These are phyloP conservation scores for Colletotrichum tabaci DNA, from an alignment of 2,329 filamentous ascomycete genomes.

Conservation along the genomic window DNA sequence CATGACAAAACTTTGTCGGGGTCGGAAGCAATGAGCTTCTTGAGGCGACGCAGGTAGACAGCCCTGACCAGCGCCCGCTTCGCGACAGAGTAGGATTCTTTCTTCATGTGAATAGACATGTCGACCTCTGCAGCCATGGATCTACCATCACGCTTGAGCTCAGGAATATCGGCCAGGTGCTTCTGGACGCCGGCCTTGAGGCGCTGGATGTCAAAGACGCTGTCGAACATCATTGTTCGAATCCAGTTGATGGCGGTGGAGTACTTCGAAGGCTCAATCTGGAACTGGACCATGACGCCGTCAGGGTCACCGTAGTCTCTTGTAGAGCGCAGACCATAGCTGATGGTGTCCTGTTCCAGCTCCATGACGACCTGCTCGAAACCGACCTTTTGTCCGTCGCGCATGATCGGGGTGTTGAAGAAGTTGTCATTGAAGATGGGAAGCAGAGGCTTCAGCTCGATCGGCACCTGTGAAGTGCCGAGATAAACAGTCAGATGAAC, in stretches of 20 bases:
- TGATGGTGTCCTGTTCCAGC: constrained; percentile 91
- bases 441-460: constrained; percentile 87
- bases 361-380: constrained; percentile 95
- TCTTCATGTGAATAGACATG: constrained; percentile 84
- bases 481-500: constrained; percentile 87
- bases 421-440: constrained; percentile 91
- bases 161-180: constrained; percentile 91
- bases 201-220: constrained; percentile 83
- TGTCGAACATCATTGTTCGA: constrained; percentile 87
- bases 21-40: constrained; percentile 83
- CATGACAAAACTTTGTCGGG: constrained; percentile 82
- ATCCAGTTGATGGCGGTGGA: constrained; percentile 86
- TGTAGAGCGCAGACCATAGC: constrained; percentile 81
- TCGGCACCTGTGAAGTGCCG: constrained; percentile 82
- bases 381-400: constrained; percentile 81
- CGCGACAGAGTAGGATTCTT: constrained; percentile 82
- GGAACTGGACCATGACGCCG: constrained; percentile 84
- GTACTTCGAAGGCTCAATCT: constrained; percentile 92
- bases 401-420: constrained; percentile 90
- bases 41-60: constrained; percentile 87
- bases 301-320: constrained; percentile 83
- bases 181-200: constrained; percentile 80
- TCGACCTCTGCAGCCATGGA: constrained; percentile 77
- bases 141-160: constrained; percentile 89
- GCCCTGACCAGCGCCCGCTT: constrained; percentile 88